Conservation (phyloP, 495 filamentous ascomycete genomes). For the Trichocladium antarcticum region DNA sequence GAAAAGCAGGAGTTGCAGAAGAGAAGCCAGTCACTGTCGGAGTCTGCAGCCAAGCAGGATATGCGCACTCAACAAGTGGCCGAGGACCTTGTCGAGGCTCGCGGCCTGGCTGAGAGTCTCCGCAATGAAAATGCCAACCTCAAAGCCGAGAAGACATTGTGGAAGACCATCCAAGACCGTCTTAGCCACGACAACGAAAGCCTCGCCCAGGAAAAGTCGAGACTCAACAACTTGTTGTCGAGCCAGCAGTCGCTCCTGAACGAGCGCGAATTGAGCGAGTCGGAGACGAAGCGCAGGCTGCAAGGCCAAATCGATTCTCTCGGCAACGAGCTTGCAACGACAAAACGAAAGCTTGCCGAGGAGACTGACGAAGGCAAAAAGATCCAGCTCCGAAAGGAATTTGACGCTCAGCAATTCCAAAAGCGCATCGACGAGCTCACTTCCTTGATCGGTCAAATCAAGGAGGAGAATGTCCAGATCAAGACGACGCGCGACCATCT, state of each 20-base stretch:
- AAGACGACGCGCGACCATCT: constrained; percentile 83
- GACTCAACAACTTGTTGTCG: constrained; percentile 66
- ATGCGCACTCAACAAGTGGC: constrained; percentile 79
- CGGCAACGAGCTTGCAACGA: constrained; percentile 63
- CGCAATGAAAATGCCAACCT: constrained; percentile 85
- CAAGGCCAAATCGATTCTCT: constrained; percentile 65
- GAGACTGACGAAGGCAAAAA: constrained; percentile 77
- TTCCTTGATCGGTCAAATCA: constrained; percentile 59
- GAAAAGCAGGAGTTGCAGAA: constrained; percentile 81
- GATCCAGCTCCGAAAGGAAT: constrained; percentile 67
- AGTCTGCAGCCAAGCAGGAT: constrained; percentile 80
- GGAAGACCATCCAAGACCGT: constrained; percentile 82
- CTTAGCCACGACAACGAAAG: constrained; percentile 74
- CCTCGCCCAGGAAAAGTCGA: constrained; percentile 68
- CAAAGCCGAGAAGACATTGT: constrained; percentile 82
- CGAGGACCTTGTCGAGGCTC: constrained; percentile 83
- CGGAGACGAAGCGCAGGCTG: constrained; percentile 65
- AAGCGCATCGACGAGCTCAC: constrained; percentile 84
- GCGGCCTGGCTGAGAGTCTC: constrained; percentile 70
- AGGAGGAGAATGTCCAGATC: constrained; percentile 69
- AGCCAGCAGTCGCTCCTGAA: constrained; percentile 79
- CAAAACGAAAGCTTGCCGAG: constrained; percentile 73
- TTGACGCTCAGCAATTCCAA: constrained; percentile 72
- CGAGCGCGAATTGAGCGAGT: constrained; percentile 76
- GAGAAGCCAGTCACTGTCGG: constrained; percentile 59